Percentiles rank a stretch among this genome's conserved stretches.
Evolutionary conservation across 108 stramenopile genomes (phyloP).

Genomic region (Mediolabrus comicus): DNA sequence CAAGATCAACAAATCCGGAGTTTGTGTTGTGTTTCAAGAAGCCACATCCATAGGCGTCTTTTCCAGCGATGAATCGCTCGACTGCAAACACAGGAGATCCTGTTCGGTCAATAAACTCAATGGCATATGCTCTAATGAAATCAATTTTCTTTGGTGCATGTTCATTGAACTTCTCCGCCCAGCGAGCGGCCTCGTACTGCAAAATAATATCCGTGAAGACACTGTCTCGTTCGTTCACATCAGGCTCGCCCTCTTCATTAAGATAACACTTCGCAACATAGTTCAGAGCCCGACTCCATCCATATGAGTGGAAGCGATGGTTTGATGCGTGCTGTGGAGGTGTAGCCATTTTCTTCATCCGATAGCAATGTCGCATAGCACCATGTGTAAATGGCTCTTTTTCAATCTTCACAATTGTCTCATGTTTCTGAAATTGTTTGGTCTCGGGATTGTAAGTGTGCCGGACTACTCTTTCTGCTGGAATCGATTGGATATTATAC

Average conservation of each 20-base stretch:
- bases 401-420: slow-evolving; percentile 76
- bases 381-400: slow-evolving; percentile 71
- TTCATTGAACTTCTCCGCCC: slow-evolving; percentile 72
- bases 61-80: slow-evolving; percentile 79
- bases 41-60: slow-evolving; percentile 65
- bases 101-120: slow-evolving; percentile 72
- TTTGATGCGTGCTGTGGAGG: slow-evolving; percentile 64
- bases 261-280: slow-evolving; percentile 76
- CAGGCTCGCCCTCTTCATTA: slow-evolving; percentile 43
- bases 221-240: slow-evolving; percentile 57
- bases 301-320: slow-evolving; percentile 72
- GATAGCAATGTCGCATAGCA: slow-evolving; percentile 81
- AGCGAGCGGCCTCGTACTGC: slow-evolving; percentile 79
- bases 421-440: slow-evolving; percentile 55
- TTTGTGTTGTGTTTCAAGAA: slow-evolving; percentile 88
- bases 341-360: slow-evolving; percentile 78
- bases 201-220: slow-evolving; percentile 72
- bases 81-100: slow-evolving; percentile 75
- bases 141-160: slow-evolving; percentile 72
- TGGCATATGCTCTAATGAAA: slow-evolving; percentile 76
- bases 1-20: slow-evolving; percentile 74
- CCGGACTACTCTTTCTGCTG: slow-evolving; percentile 73
- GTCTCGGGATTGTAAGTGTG: slow-evolving; percentile 66
- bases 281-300: slow-evolving; percentile 73
- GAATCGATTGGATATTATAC: slow-evolving; percentile 58